A percentile compares a stretch with the other conserved stretches of the same genome.
These are phyloP conservation scores for Ascochyta viciae-villosae DNA, from an alignment of 2,329 filamentous ascomycete genomes.

Conservation along the genomic window DNA sequence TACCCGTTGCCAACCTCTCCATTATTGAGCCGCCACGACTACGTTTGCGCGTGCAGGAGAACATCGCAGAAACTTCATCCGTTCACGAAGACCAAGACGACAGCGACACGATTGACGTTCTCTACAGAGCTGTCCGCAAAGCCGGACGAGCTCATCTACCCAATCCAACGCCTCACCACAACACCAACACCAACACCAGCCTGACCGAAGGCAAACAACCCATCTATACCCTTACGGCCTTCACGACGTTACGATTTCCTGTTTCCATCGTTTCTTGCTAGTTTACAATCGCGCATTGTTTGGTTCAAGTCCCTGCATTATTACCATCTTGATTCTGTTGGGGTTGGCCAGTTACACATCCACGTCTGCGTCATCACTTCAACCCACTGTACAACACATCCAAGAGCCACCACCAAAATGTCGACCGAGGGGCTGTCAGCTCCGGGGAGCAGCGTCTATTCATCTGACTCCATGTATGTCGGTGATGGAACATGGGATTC, in stretches of 20 bases:
- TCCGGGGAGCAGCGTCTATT: slow-evolving; percentile 75
- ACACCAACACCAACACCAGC: slow-evolving; percentile 26
- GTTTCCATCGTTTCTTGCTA: slow-evolving; percentile 17
- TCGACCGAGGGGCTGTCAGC: slow-evolving; percentile 62
- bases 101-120: slow-evolving; percentile 35
- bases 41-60: slow-evolving; percentile 17
- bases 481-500: slow-evolving; percentile 87
- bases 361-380: slow-evolving; percentile 15
- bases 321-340: slow-evolving; percentile 1
- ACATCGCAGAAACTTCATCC: slow-evolving; percentile 9
- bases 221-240: slow-evolving; percentile 27
- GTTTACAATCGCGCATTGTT: slow-evolving; percentile 20
- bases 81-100: slow-evolving; percentile 22
- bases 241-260: slow-evolving; percentile 43
- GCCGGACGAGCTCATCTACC: slow-evolving; percentile 41
- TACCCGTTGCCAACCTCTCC: slow-evolving; percentile 23
- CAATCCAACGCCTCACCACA: slow-evolving; percentile 19
- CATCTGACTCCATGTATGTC: slow-evolving; percentile 75
- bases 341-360: slow-evolving; percentile 17
- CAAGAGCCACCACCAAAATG: slow-evolving; percentile 26
- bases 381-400: neutral
- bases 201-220: slow-evolving; percentile 24
- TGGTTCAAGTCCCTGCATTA: slow-evolving; percentile 16
- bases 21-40: slow-evolving; percentile 23
- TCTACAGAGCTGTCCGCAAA: slow-evolving; percentile 41